phyloP scores from a whole-genome alignment of 306 rosid genomes.

The Cajanus cajan region DNA sequence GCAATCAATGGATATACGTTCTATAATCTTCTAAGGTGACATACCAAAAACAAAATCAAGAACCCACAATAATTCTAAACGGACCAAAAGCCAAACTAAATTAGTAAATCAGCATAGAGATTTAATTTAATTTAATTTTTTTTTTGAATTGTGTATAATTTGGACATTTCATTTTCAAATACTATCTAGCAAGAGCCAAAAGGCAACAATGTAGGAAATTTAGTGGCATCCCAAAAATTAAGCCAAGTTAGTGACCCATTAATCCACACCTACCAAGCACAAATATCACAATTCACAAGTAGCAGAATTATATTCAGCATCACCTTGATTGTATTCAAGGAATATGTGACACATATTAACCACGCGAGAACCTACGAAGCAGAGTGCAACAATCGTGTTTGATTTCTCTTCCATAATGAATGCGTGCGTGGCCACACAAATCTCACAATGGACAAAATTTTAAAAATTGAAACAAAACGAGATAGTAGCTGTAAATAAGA shows the following conservation, averaged over 20 bases:
- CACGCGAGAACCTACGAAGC: neutral
- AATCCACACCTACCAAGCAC: neutral
- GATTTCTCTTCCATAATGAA: neutral
- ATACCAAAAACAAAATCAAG: too few relatives aligned
- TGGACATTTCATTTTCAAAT: too few relatives aligned
- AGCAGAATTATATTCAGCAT: neutral
- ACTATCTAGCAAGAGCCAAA: too few relatives aligned
- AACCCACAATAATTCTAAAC: too few relatives aligned
- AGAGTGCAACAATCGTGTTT: neutral
- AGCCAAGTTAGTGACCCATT: neutral
- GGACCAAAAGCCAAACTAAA: too few relatives aligned
- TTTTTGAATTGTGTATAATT: too few relatives aligned
- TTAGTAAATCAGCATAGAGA: too few relatives aligned
- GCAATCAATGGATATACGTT: too few relatives aligned
- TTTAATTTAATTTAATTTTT: too few relatives aligned
- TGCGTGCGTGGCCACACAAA: neutral
- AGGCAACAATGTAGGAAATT: neutral
- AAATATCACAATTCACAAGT: neutral
- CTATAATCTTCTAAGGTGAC: too few relatives aligned
- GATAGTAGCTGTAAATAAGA: neutral
- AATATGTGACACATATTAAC: neutral
- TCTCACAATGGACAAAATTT: neutral
- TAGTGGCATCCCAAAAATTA: too few relatives aligned
- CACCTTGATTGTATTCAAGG: neutral
- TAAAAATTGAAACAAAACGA: neutral